Percentiles rank a stretch among this genome's conserved stretches.
phyloP scores from a whole-genome alignment of 495 filamentous ascomycete genomes.

The Aspergillus nidulans region DNA sequence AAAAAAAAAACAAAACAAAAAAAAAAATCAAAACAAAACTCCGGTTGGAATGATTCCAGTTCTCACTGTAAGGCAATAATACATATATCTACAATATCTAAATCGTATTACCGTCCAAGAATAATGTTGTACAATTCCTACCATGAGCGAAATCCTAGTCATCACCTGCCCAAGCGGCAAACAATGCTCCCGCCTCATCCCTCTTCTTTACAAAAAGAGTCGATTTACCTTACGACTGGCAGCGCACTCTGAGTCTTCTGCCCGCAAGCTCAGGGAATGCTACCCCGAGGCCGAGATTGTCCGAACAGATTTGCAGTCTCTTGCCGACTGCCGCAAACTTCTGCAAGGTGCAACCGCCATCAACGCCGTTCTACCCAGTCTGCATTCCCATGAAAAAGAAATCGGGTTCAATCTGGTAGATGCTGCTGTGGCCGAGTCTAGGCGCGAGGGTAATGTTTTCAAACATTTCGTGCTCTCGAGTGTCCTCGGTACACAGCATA shows the following conservation, averaged over 20 bases:
- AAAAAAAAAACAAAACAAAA: no score
- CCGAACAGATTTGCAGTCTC: background rate
- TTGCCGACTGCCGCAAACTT: background rate
- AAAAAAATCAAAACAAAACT: no score
- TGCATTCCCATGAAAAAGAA: slow-evolving; percentile 26
- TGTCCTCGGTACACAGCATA: slow-evolving; percentile 27
- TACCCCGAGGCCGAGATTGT: background rate
- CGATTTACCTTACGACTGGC: slow-evolving; percentile 23
- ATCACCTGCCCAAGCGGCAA: slow-evolving; percentile 27
- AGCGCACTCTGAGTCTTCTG: slow-evolving; percentile 14
- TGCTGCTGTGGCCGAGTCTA: slow-evolving; percentile 18
- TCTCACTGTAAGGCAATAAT: no score
- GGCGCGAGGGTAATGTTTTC: background rate
- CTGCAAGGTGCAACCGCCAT: slow-evolving; percentile 3
- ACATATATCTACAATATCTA: no score
- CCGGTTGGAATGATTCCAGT: no score
- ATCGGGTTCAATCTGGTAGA: slow-evolving; percentile 31
- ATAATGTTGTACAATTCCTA: no score
- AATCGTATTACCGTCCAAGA: no score
- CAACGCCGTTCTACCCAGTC: slow-evolving; percentile 20
- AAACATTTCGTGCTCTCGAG: slow-evolving; percentile 27
- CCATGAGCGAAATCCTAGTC: slow-evolving; percentile 16
- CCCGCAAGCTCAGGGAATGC: background rate
- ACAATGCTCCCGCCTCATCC: slow-evolving; percentile 23
- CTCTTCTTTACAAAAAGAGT: slow-evolving; percentile 22